These are phyloP conservation scores for Hypoxylon sp. DNA, from an alignment of 2,329 filamentous ascomycete genomes.

Conservation along the genomic window DNA sequence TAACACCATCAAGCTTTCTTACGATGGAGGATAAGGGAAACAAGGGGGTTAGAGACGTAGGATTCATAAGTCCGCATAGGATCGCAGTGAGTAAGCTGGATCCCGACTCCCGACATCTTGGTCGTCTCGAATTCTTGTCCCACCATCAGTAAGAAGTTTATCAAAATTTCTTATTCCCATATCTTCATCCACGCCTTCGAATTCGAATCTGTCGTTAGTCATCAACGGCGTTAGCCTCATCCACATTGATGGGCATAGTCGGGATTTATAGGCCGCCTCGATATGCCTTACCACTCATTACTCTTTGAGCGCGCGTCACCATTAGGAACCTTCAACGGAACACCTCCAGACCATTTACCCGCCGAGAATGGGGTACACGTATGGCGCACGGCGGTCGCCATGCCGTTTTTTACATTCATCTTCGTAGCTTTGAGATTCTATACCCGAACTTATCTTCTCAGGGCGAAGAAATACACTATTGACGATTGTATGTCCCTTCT, in stretches of 20 bases:
- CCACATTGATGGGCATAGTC: slow-evolving; percentile 6
- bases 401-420: slow-evolving; percentile 43
- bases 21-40: neutral
- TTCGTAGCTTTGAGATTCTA: slow-evolving; percentile 47
- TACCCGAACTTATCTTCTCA: slow-evolving; percentile 39
- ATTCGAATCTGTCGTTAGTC: neutral
- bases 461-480: slow-evolving; percentile 35
- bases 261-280: slow-evolving; percentile 19
- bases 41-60: slow-evolving; percentile 4
- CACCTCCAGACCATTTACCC: slow-evolving; percentile 38
- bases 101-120: slow-evolving; percentile 15
- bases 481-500: slow-evolving; percentile 41
- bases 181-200: slow-evolving; percentile 4
- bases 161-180: slow-evolving; percentile 15
- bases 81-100: slow-evolving; percentile 22
- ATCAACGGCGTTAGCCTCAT: slow-evolving; percentile 15
- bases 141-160: slow-evolving; percentile 22
- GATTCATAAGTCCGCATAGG: slow-evolving; percentile 13
- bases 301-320: slow-evolving; percentile 42
- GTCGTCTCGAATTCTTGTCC: slow-evolving; percentile 7
- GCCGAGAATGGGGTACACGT: slow-evolving; percentile 46
- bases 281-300: slow-evolving; percentile 31
- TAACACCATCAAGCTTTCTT: slow-evolving; percentile 2
- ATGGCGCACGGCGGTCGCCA: slow-evolving; percentile 42
- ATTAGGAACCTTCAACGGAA: slow-evolving; percentile 37